A percentile compares a stretch with the other conserved stretches of the same genome.
Evolutionary conservation across 768 basidiomycete species (phyloP).

Genomic region (Leccinum sublutescens): DNA sequence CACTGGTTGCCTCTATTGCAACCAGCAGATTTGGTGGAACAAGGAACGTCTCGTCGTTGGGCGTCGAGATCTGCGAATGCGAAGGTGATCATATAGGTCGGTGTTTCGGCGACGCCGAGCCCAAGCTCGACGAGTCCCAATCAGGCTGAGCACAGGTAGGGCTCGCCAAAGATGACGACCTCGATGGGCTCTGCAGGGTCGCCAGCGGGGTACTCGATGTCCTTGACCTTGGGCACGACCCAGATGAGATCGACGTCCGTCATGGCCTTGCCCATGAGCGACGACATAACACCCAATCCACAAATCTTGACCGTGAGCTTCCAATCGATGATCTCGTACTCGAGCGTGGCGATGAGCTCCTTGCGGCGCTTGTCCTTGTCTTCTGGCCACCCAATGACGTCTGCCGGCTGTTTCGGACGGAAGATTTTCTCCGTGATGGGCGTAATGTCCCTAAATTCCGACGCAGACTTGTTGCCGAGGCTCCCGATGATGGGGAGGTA

Average conservation of each 20-base stretch:
- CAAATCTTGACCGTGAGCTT: constrained; percentile 98
- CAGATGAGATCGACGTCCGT: constrained; percentile 93
- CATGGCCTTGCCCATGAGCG: constrained; percentile 98
- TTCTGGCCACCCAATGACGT: too few species aligned
- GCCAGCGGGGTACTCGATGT: constrained; percentile 87
- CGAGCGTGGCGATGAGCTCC: constrained; percentile 45
- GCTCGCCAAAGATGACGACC: constrained; percentile 94
- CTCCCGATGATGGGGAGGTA: too few species aligned
- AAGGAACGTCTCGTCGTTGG: constrained; percentile 41
- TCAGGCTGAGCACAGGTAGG: constrained; percentile 79
- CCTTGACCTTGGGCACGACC: constrained; percentile 94
- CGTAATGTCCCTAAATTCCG: too few species aligned
- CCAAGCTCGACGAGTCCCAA: constrained; percentile 65
- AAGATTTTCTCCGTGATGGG: too few species aligned
- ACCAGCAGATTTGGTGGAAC: constrained; percentile 37
- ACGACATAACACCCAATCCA: constrained; percentile 97
- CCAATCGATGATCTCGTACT: constrained; percentile 98
- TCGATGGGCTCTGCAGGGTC: constrained; percentile 93
- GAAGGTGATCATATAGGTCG: constrained; percentile 53
- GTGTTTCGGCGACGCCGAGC: constrained; percentile 37
- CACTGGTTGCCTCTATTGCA: constrained; percentile 46
- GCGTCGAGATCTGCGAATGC: constrained; percentile 59
- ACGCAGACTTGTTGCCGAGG: too few species aligned
- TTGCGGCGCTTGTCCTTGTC: too few species aligned
- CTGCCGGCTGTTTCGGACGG: too few species aligned